Evolutionary conservation across 352 stramenopile species (phyloP).

Genomic region (Phytophthora pini): DNA sequence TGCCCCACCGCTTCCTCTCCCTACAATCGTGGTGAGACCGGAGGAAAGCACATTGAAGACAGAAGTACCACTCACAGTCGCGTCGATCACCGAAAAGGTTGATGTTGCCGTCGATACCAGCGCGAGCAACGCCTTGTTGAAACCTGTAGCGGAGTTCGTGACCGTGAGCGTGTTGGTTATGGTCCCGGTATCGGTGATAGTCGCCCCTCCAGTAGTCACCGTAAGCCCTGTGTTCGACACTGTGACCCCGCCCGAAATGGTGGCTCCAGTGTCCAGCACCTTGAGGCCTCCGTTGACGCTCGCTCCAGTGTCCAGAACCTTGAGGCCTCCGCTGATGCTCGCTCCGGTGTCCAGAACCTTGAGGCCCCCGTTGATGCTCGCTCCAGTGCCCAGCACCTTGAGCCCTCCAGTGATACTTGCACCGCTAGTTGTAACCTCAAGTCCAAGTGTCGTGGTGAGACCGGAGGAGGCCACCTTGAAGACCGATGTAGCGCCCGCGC

Average conservation of each 20-base stretch:
- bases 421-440: too few species aligned
- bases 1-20: constrained; percentile 3
- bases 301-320: constrained; percentile 10
- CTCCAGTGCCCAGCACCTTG: constrained; percentile 17
- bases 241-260: too few species aligned
- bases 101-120: background rate
- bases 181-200: background rate
- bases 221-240: too few species aligned
- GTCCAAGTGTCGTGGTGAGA: background rate
- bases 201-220: background rate
- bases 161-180: constrained; percentile 10
- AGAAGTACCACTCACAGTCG: background rate
- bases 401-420: constrained; percentile 17
- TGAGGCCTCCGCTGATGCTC: constrained; percentile 7
- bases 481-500: background rate
- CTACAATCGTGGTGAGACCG: constrained; percentile 4
- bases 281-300: too few species aligned
- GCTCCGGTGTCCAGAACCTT: too few species aligned
- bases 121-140: background rate
- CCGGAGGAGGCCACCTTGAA: background rate
- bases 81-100: background rate
- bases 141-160: constrained; percentile 1
- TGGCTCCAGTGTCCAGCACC: too few species aligned
- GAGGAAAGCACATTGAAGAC: background rate
- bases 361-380: too few species aligned